phyloP scores from a whole-genome alignment of 2,329 filamentous ascomycete genomes.

The Colletotrichum zoysiae region DNA sequence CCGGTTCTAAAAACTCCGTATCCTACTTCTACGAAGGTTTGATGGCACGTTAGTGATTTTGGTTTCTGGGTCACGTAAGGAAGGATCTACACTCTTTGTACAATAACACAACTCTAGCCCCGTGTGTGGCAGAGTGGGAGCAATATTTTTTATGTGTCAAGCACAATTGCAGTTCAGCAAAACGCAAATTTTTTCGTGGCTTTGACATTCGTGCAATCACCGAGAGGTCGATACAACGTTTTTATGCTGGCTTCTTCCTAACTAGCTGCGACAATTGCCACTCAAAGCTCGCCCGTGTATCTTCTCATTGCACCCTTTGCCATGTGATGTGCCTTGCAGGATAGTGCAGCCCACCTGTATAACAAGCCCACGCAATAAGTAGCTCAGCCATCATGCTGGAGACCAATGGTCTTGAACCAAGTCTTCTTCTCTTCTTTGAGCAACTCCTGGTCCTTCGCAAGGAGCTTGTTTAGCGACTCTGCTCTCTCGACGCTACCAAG shows the following conservation, averaged over 20 bases:
- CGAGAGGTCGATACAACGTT: too few species aligned
- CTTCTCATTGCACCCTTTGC: slow-evolving; percentile 11
- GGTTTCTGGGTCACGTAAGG: slow-evolving; percentile 28
- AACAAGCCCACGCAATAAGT: not conserved
- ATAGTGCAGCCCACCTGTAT: not conserved
- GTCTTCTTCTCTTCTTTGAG: slow-evolving; percentile 30
- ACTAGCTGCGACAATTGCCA: not conserved
- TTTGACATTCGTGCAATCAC: not conserved
- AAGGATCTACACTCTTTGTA: slow-evolving; percentile 46
- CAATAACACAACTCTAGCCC: slow-evolving; percentile 10
- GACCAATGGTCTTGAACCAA: slow-evolving; percentile 28
- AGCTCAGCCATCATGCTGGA: slow-evolving; percentile 25
- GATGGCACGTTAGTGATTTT: slow-evolving; percentile 11
- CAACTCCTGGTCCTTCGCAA: slow-evolving; percentile 22
- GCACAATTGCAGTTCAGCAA: too few species aligned
- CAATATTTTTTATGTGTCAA: slow-evolving; percentile 42
- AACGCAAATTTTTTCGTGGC: too few species aligned
- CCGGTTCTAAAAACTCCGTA: slow-evolving; percentile 45
- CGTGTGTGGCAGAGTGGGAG: slow-evolving; percentile 12
- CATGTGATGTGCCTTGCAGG: not conserved
- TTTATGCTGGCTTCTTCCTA: not conserved
- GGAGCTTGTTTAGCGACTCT: slow-evolving; percentile 7
- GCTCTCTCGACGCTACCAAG: slow-evolving; percentile 5
- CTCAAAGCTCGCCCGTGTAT: not conserved
- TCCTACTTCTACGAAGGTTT: not conserved